Evolutionary conservation across 345 rosid genomes (phyloP), one percentile per base, ranked within the genome.

Genomic region (Brassica carinata): DNA sequence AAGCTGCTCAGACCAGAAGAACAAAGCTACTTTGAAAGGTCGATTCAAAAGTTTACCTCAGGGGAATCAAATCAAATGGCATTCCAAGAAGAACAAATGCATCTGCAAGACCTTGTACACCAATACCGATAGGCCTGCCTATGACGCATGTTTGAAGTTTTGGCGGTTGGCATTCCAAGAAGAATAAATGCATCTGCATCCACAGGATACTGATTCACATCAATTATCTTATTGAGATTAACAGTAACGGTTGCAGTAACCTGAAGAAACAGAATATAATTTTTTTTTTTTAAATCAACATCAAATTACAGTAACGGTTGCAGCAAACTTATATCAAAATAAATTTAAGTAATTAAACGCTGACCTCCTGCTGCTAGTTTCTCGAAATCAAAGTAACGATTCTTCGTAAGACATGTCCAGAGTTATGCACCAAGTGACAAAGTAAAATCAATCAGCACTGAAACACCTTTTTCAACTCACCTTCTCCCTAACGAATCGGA

Each of bases 111-210:
- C 99, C 98, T 85, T 95, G 97, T 34, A 95, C 94, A 45, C 98
- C 99, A 77, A 95, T 93, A 58, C 99, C 98, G 71, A 95, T 87
- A 6, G 99, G 99, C 55, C 98, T 95, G 99, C 55, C 98, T 95
- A 34, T 95, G 99, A 55, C 89, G 84, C 53, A 88, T 43, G 81
- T 93, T 95, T 65, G 99, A 95, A 64, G 84, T 89, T 81, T 51
- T 88, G 59, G 99, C 99, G 64, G 88, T 90, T 75, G 31, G 31
- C 31, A 29, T 29, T 29, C 31, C 31, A 29, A 29, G 31, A 29
- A 29, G 31, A 29, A 29, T 29, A 29, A 29, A 29, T 29, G 31
- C 31, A 29, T 29, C 31, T 29, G 31, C 31, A 29, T 95, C 99
- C 83, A 91, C 93, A 40, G 99, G 99, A 74, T 95, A 95, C 80